These are phyloP conservation scores for Nidularia pulvinata DNA, from an alignment of 768 basidiomycete genomes.

Conservation along the genomic window DNA sequence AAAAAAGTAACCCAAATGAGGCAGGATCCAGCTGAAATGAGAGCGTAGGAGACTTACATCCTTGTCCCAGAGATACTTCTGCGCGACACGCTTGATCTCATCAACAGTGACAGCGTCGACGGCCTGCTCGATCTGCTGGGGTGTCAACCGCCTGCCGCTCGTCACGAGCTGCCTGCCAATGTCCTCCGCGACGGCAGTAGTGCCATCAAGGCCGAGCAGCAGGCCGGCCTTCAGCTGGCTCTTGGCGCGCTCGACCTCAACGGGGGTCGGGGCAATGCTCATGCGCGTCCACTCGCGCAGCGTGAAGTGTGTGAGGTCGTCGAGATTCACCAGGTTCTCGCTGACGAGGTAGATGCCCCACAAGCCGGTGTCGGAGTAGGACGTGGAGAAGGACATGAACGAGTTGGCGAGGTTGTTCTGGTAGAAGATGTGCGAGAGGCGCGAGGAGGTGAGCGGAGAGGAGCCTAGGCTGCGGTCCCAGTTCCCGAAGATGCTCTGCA, in stretches of 20 bases:
- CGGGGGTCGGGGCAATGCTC: conserved; percentile 80
- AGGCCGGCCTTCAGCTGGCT: conserved; percentile 97
- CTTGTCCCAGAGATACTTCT: conserved; percentile 97
- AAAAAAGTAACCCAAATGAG: conserved; percentile 2
- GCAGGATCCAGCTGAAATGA: conserved; percentile 1
- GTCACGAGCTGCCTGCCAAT: conserved; percentile 98
- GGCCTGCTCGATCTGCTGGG: conserved; percentile 91
- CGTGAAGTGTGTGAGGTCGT: conserved; percentile 93
- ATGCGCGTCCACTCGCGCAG: conserved; percentile 96
- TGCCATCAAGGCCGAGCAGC: conserved; percentile 90
- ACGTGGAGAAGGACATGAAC: conserved; percentile 99
- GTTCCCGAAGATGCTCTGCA: conserved; percentile 98
- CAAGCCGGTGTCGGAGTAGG: conserved; percentile 97
- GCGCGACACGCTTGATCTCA: conserved; percentile 93
- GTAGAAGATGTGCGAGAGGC: conserved; percentile 89
- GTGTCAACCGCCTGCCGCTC: conserved; percentile 86
- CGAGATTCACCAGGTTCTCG: conserved; percentile 93
- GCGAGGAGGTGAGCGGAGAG: conserved; percentile 85
- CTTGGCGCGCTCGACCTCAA: conserved; percentile 97
- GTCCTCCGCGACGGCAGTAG: conserved; percentile 96
- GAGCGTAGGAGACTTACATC: conserved; percentile 54
- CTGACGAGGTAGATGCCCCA: conserved; percentile 99
- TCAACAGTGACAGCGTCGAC: conserved; percentile 87
- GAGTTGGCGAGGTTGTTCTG: conserved; percentile 97
- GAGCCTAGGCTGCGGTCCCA: conserved; percentile 98